These are phyloP conservation scores for Vigna unguiculata DNA, from an alignment of 306 rosid genomes.

Conservation along the genomic window DNA sequence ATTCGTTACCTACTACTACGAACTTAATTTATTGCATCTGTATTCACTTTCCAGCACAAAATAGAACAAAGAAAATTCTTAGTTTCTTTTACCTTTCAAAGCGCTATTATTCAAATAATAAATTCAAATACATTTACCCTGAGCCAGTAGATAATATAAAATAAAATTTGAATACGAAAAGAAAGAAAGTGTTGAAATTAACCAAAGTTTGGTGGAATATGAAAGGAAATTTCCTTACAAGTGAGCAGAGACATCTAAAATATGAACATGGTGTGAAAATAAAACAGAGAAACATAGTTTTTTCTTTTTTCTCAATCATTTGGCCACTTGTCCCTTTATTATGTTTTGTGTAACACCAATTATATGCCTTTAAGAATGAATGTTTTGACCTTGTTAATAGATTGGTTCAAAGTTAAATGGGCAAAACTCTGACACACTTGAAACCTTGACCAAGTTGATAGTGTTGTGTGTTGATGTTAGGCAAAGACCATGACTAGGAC, in stretches of 20 bases:
- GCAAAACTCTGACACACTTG: constrained; percentile 23
- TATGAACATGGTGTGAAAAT: constrained; percentile 33
- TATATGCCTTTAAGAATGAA: constrained; percentile 37
- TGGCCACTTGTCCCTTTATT: constrained; percentile 43
- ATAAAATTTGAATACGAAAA: too few species aligned
- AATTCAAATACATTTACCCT: too few species aligned
- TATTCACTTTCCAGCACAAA: constrained; percentile 14
- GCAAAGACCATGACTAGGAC: constrained; percentile 53
- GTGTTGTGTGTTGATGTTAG: constrained; percentile 50
- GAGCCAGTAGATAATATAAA: neutral
- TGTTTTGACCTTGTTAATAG: constrained; percentile 18
- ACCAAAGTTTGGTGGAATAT: neutral
- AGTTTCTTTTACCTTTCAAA: constrained; percentile 12
- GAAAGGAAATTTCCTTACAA: constrained; percentile 22
- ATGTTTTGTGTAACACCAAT: constrained; percentile 19
- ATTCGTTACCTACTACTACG: too few species aligned
- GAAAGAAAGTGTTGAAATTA: too few species aligned
- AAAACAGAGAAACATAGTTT: neutral
- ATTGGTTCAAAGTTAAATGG: constrained; percentile 33
- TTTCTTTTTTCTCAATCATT: constrained; percentile 25
- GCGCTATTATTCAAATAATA: too few species aligned
- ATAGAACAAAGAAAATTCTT: neutral
- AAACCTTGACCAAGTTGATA: constrained; percentile 46
- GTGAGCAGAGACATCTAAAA: constrained; percentile 6
- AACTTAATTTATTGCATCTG: neutral